Evolutionary conservation across 768 basidiomycete species (phyloP).

Genomic region (Xerocomellus amylosporus): DNA sequence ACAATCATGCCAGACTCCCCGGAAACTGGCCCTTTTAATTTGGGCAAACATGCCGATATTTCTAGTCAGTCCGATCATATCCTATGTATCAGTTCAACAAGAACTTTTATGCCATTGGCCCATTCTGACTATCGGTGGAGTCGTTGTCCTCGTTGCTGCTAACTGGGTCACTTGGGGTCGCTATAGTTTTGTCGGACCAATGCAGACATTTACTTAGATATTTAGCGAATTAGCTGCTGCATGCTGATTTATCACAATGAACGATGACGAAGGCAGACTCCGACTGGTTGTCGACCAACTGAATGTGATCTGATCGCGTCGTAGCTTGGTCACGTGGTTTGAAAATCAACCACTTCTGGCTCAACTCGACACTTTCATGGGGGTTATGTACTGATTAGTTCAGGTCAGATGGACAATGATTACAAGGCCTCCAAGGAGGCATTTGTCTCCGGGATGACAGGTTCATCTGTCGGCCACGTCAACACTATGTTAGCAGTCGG

Average conservation of each 20-base stretch:
- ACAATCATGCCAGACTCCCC: conserved; percentile 36
- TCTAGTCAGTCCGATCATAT: conserved; percentile 44
- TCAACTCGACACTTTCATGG: not conserved
- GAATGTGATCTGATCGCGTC: not conserved
- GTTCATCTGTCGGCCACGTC: conserved; percentile 65
- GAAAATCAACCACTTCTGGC: not conserved
- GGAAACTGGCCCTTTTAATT: conserved; percentile 48
- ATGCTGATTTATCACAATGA: not conserved
- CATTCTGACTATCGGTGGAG: too few relatives aligned
- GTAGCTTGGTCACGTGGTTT: conserved; percentile 17
- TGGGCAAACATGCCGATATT: conserved; percentile 53
- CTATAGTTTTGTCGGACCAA: conserved; percentile 42
- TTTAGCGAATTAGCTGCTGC: not conserved
- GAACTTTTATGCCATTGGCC: too few relatives aligned
- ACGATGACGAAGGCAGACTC: not conserved
- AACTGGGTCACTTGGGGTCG: conserved; percentile 52
- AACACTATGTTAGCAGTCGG: conserved; percentile 65
- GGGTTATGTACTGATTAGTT: not conserved
- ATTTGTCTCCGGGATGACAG: conserved; percentile 73
- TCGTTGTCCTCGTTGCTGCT: conserved; percentile 42
- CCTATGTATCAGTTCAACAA: too few relatives aligned
- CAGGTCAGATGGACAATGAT: conserved; percentile 15
- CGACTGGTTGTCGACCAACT: too few relatives aligned
- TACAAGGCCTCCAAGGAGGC: conserved; percentile 83
- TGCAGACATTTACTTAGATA: conserved; percentile 33